Conservation (phyloP, 192 early-diverging fungal species). For the Backusella sp. region DNA sequence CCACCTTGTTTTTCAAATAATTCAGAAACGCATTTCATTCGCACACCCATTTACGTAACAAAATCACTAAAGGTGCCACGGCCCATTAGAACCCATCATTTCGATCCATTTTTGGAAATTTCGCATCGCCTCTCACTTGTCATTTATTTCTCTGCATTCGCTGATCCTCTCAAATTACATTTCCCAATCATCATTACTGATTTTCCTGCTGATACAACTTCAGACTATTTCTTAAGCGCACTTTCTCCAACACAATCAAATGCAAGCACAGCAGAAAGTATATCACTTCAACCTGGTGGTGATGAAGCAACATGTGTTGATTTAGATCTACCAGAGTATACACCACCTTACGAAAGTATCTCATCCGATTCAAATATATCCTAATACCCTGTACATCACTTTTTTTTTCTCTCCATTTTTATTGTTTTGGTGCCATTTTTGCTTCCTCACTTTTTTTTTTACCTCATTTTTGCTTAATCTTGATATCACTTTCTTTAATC, state of each 20-base stretch:
- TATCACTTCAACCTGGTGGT: constrained; percentile 18
- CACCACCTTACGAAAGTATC: constrained; percentile 21
- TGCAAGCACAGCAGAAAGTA: not conserved
- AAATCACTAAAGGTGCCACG: not conserved
- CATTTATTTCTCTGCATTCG: constrained; percentile 21
- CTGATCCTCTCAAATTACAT: constrained; percentile 10
- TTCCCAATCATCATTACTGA: constrained; percentile 37
- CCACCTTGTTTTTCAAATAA: constrained; percentile 23
- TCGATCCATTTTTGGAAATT: constrained; percentile 32
- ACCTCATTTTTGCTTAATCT: not conserved
- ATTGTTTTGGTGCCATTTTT: too few relatives aligned
- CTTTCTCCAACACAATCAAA: constrained; percentile 7
- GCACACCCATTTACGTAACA: constrained; percentile 25
- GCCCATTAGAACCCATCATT: constrained; percentile 15
- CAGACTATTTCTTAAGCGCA: not conserved
- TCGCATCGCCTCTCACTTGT: constrained; percentile 23
- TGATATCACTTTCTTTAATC: not conserved
- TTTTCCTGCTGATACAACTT: constrained; percentile 9
- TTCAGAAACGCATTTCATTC: constrained; percentile 37
- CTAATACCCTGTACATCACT: not conserved
- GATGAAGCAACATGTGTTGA: constrained; percentile 32
- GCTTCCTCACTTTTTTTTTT: too few relatives aligned
- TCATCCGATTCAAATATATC: not conserved
- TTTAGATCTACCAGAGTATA: constrained; percentile 37
- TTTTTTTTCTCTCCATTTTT: too few relatives aligned